A percentile compares a stretch with the other conserved stretches of the same genome.
Evolutionary conservation across 176 grass and related monocot genomes (phyloP).

Genomic region (Oryza glaberrima): DNA sequence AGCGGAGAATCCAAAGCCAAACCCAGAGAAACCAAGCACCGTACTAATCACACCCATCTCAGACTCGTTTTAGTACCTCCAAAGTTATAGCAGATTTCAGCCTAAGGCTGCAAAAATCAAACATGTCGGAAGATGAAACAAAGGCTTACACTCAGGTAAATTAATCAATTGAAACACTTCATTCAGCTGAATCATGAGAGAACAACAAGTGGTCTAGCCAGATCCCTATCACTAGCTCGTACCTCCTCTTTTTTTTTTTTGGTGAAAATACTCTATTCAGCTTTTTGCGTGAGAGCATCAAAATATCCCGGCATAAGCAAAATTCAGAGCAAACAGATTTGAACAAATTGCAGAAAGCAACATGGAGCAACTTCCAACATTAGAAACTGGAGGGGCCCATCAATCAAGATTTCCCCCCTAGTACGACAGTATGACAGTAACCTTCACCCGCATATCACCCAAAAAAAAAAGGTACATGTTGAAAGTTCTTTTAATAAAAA

Average conservation of each 20-base stretch:
- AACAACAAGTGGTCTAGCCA: conserved; percentile 14
- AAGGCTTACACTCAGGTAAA: neutral
- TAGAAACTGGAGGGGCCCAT: conserved; percentile 32
- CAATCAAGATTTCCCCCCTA: conserved; percentile 5
- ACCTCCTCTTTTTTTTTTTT: neutral
- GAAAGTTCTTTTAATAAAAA: neutral
- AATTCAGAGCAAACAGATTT: conserved; percentile 6
- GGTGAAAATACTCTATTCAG: conserved; percentile 18
- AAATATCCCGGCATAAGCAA: neutral
- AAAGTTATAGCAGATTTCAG: conserved; percentile 27
- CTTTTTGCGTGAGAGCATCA: neutral
- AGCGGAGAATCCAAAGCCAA: conserved; percentile 73
- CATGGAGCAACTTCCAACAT: conserved; percentile 17
- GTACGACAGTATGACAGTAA: conserved; percentile 16
- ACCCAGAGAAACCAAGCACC: conserved; percentile 79
- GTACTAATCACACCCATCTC: conserved; percentile 79
- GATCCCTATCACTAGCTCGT: neutral
- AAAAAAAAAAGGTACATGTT: conserved; percentile 1
- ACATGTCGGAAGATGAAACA: conserved; percentile 2
- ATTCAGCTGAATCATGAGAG: neutral
- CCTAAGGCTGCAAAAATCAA: conserved; percentile 24
- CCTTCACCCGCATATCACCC: neutral
- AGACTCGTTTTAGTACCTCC: conserved; percentile 41
- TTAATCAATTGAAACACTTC: neutral
- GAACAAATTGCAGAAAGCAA: neutral